Conservation (phyloP, 2,329 filamentous ascomycete genomes). For the Trichoderma afroharzianum region DNA sequence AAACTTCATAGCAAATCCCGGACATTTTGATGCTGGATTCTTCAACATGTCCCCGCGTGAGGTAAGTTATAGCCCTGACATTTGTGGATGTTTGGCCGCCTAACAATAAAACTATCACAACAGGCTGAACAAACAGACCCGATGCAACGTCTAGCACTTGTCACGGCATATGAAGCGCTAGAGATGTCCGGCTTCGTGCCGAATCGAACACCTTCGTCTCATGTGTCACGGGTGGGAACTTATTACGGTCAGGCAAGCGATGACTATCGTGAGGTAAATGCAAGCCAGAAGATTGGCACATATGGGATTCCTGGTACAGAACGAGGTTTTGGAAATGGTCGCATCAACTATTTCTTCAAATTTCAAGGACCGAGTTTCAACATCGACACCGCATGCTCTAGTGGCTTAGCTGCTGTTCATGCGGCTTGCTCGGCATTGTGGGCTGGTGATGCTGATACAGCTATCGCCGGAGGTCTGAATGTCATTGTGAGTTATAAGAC, state of each 20-base stretch:
- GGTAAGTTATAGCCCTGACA: background rate
- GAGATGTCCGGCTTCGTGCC: constrained; percentile 44
- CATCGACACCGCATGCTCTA: constrained; percentile 74
- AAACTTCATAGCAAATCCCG: constrained; percentile 67
- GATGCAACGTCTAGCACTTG: constrained; percentile 68
- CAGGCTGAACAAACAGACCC: constrained; percentile 68
- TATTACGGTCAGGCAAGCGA: constrained; percentile 76
- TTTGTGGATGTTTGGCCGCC: background rate
- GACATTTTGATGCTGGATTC: constrained; percentile 71
- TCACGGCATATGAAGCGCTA: constrained; percentile 75
- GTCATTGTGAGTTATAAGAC: constrained; percentile 37
- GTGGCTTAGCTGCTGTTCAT: constrained; percentile 64
- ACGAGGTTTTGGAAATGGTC: constrained; percentile 49
- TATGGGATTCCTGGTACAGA: constrained; percentile 51
- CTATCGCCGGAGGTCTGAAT: constrained; percentile 73
- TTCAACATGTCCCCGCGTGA: constrained; percentile 83
- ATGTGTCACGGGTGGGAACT: constrained; percentile 57
- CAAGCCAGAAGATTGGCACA: constrained; percentile 60
- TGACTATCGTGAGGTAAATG: constrained; percentile 76
- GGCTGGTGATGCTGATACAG: constrained; percentile 73
- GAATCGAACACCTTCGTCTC: constrained; percentile 45
- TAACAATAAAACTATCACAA: background rate
- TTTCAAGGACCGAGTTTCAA: constrained; percentile 71
- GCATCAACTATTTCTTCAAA: constrained; percentile 78
- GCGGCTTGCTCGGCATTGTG: constrained; percentile 39